Base-by-base conservation (phyloP, 257 asterid species). In the Eucommia ulmoides region DNA sequence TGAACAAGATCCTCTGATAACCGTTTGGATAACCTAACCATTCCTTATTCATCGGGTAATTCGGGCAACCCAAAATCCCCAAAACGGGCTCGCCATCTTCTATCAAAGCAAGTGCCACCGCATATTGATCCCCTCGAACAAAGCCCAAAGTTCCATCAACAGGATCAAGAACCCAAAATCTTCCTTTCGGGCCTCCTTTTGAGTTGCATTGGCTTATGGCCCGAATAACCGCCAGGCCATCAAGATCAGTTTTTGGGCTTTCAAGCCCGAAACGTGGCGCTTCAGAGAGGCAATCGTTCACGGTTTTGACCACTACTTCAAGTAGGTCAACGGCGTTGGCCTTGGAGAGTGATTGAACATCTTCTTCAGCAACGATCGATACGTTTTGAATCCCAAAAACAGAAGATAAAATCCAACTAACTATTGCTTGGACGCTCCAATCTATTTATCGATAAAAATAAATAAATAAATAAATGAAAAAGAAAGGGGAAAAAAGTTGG, bases 341-440 rank as follows among this genome's bases (percentile, higher is more conserved):
- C 45, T 38, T 38, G 45, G 45, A 38, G 35, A 86, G 75, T 18
- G 25, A 69, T 64, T 74, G 82, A 22, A 75, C 79, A 20, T 82
- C 93, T 74, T 82, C 96, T 70, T 86, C 93, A 12, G 94, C 84
- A 42, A 86, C 79, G 49, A 86, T 74, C 26, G 74, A 66, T 33
- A 86, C 70, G 15, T 72, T 77, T 51, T 71, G 66, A 48, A 56
- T 56, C 47, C 88, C 86, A 55, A 77, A 80, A 33, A 74, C 68
- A 60, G 77, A 64, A 0, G 82, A 73, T 2, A 86, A 75, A 8
- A 82, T 63, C 85, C 88, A 82, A 71, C 96, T 80, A 46, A 86
- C 78, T 29, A 66, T 72, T 69, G 94, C 94, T 78, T 86, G 94
- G 51, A 86, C 96, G 33, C 96, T 82, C 94, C 96, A 86, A 82